These are phyloP conservation scores for Pseudonectria buxi DNA, from an alignment of 2,329 filamentous ascomycete genomes.

Conservation along the genomic window DNA sequence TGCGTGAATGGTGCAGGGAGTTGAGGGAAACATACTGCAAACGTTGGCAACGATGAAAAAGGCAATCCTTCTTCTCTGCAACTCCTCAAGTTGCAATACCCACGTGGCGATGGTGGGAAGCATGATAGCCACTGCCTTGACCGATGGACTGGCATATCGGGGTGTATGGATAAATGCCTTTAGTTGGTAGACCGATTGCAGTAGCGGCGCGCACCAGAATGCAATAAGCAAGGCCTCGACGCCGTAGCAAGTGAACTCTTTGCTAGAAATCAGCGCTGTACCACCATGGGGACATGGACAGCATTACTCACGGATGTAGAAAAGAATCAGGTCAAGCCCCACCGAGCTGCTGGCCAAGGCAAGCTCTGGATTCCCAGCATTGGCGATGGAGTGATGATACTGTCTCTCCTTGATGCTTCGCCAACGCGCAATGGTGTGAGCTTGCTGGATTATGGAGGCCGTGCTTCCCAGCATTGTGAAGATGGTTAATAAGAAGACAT, in stretches of 20 bases:
- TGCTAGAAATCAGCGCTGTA: not conserved
- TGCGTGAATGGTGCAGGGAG: not conserved
- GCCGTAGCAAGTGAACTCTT: constrained; percentile 46
- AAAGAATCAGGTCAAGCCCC: constrained; percentile 36
- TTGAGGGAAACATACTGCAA: constrained; percentile 3
- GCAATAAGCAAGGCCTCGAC: constrained; percentile 40
- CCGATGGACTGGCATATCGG: constrained; percentile 4
- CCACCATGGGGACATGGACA: not conserved
- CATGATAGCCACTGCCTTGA: constrained; percentile 4
- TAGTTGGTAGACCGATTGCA: constrained; percentile 7
- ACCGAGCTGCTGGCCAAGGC: constrained; percentile 35
- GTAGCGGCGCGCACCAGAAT: constrained; percentile 33
- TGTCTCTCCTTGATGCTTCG: constrained; percentile 32
- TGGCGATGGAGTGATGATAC: constrained; percentile 27
- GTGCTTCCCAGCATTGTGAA: constrained; percentile 30
- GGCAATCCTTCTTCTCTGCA: constrained; percentile 1
- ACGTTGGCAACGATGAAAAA: constrained; percentile 7
- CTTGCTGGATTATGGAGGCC: constrained; percentile 36
- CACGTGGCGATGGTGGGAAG: constrained; percentile 2
- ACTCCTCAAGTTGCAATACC: constrained; percentile 1
- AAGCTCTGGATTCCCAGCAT: constrained; percentile 33
- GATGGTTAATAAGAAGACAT: constrained; percentile 33
- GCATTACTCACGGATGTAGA: constrained; percentile 38
- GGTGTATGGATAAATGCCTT: constrained; percentile 1
- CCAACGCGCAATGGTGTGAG: constrained; percentile 35